A percentile compares a stretch with the other conserved stretches of the same genome.
Conservation (phyloP, 2,329 filamentous ascomycete genomes). For the Arthrobotrys pseudoclavata region DNA sequence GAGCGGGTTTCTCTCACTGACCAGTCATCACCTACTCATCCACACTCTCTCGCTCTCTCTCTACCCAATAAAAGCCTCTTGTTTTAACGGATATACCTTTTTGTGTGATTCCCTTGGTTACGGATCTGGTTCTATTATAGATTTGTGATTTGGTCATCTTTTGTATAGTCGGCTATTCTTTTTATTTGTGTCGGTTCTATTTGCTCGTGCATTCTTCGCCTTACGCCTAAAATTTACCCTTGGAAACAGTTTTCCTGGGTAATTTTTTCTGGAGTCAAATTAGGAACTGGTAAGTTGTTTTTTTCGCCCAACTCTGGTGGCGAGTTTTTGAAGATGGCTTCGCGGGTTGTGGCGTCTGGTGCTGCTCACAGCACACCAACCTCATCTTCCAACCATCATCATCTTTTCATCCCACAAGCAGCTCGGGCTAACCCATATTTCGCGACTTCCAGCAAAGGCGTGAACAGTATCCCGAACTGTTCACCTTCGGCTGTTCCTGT, state of each 20-base stretch:
- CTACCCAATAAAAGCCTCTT: slow-evolving; percentile 51
- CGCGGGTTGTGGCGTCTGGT: slow-evolving; percentile 22
- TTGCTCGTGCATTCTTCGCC: slow-evolving; percentile 20
- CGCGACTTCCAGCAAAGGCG: slow-evolving; percentile 56
- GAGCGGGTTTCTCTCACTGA: slow-evolving; percentile 57
- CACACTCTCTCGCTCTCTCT: not conserved
- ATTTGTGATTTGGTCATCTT: slow-evolving; percentile 37
- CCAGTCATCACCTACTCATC: slow-evolving; percentile 29
- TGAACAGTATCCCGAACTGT: slow-evolving; percentile 56
- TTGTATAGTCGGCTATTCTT: slow-evolving; percentile 32
- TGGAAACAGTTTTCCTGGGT: slow-evolving; percentile 48
- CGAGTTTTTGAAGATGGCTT: slow-evolving; percentile 33
- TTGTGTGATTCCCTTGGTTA: slow-evolving; percentile 41
- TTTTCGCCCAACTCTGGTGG: slow-evolving; percentile 32
- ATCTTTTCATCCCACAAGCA: slow-evolving; percentile 5
- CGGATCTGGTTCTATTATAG: slow-evolving; percentile 53
- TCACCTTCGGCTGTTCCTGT: slow-evolving; percentile 62
- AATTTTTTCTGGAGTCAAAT: slow-evolving; percentile 44
- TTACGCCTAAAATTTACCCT: slow-evolving; percentile 28
- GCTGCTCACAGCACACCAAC: slow-evolving; percentile 1
- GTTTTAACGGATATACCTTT: slow-evolving; percentile 59
- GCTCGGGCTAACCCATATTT: slow-evolving; percentile 52
- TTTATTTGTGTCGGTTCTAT: slow-evolving; percentile 31
- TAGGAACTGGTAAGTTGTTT: slow-evolving; percentile 59
- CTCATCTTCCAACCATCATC: slow-evolving; percentile 15